These are phyloP conservation scores for Erythrobasidium hasegawianum DNA, from an alignment of 1,284 basidiomycete genomes.

Conservation along the genomic window DNA sequence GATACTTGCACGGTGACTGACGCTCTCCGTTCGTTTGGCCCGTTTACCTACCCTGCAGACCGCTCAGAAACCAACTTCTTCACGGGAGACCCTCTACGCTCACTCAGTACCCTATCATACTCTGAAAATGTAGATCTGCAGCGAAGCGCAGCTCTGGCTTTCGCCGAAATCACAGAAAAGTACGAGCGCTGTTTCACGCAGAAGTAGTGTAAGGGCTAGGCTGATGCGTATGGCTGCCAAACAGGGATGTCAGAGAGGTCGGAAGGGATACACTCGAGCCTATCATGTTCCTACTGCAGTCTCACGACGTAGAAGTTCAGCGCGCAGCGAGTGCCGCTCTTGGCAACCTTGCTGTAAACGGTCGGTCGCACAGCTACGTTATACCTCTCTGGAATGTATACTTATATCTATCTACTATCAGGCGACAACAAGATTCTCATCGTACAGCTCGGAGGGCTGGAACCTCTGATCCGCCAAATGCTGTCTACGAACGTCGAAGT, in stretches of 20 bases:
- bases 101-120: conserved; percentile 95
- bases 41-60: conserved; percentile 59
- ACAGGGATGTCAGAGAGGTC: conserved; percentile 83
- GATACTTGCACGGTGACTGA: too few relatives aligned
- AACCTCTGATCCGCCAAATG: conserved; percentile 98
- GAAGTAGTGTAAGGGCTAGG: not conserved
- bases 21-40: conserved; percentile 21
- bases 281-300: conserved; percentile 93
- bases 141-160: conserved; percentile 93
- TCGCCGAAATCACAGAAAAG: conserved; percentile 99
- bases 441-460: conserved; percentile 94
- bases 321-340: conserved; percentile 96
- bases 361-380: conserved; percentile 56
- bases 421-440: conserved; percentile 99
- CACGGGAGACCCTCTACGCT: conserved; percentile 81
- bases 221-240: not conserved
- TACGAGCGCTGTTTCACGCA: conserved; percentile 51
- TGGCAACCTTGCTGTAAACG: conserved; percentile 96
- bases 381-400: too few relatives aligned
- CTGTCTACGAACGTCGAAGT: conserved; percentile 98
- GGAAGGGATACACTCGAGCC: conserved; percentile 97
- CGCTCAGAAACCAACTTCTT: conserved; percentile 96
- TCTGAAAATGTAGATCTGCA: conserved; percentile 99
- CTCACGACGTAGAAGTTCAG: conserved; percentile 98
- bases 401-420: conserved; percentile 48